phyloP scores from a whole-genome alignment of 495 filamentous ascomycete genomes.

The Glutinoglossum americanum region DNA sequence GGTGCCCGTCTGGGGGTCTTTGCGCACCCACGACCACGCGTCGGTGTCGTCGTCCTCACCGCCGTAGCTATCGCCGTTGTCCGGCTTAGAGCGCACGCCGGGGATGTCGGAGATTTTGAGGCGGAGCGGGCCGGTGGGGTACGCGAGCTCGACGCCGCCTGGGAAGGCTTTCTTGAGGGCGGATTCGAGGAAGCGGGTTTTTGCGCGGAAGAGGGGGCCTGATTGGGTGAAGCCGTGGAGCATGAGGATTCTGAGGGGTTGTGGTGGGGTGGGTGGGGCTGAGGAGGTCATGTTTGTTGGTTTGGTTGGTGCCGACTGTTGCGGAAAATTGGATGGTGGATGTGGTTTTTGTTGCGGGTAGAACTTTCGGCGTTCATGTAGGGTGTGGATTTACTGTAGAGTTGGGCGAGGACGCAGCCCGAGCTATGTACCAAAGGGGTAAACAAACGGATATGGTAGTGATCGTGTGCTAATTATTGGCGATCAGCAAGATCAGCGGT shows the following conservation, averaged over 20 bases:
- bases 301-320: too few relatives aligned
- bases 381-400: too few relatives aligned
- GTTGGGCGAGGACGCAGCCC: too few relatives aligned
- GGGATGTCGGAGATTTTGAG: constrained; percentile 51
- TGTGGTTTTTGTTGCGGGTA: too few relatives aligned
- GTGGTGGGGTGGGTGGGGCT: too few relatives aligned
- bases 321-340: too few relatives aligned
- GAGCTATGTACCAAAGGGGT: too few relatives aligned
- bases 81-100: constrained; percentile 25
- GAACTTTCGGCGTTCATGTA: too few relatives aligned
- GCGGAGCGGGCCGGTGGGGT: constrained; percentile 40
- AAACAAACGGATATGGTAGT: too few relatives aligned
- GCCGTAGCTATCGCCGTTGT: constrained; percentile 7
- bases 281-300: too few relatives aligned
- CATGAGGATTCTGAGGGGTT: constrained; percentile 29
- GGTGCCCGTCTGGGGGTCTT: constrained; percentile 31
- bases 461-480: too few relatives aligned
- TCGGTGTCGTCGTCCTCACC: constrained; percentile 29
- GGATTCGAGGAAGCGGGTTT: constrained; percentile 74
- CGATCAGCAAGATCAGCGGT: too few relatives aligned
- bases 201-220: constrained; percentile 64
- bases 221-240: constrained; percentile 78
- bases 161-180: constrained; percentile 49
- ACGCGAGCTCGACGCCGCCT: constrained; percentile 28
- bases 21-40: constrained; percentile 67